Base-by-base conservation (phyloP, 768 basidiomycete species). In the Mycena crocata region DNA sequence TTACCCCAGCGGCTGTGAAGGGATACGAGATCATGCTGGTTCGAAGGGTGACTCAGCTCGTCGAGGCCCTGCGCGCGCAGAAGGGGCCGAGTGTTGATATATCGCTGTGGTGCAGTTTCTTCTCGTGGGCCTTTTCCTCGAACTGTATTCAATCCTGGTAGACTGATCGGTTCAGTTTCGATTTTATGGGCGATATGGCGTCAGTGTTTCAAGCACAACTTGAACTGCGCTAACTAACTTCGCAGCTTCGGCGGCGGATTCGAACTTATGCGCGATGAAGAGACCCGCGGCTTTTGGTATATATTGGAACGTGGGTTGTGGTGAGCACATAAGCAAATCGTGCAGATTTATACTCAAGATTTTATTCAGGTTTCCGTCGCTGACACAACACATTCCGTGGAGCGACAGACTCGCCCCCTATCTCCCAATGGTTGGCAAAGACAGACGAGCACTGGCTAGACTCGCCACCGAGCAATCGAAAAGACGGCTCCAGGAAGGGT, bases 121-220 rank as follows among this genome's bases (percentile, higher is more conserved):
- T 66, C 39, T 48, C 65, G 65, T 61, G 6, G 49, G 59, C 3
- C 30, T 13, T 5, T 21, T 21, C 14, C 4, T 34, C 3, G 30
- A 56, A 37, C 23, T 5, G 6, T 8, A 3, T 14, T n/a, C n/a
- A n/a, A 31, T 28, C 3, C 26, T 49, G 28, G 21, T 5, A 7
- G 7, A 31, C 19, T 12, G 21, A 30, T 10, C 14, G 21, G 15
- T 31, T 14, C 12, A 66, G 65, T 26, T 66, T 66, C 23, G 65
- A 66, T 19, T 57, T 66, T 6, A 66, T 66, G 65, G 65, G 65
- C 3, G 65, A 66, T 62, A 44, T 66, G 10, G 46, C 65, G 65
- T 66, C 24, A 48, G 59, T 55, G 17, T 12, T 13, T 30, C 28
- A 30, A 21, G 12, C 6, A 26, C 19, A 1, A 28, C 9, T 17